Conservation (phyloP, 306 rosid species). For the Vigna nakashimae region DNA sequence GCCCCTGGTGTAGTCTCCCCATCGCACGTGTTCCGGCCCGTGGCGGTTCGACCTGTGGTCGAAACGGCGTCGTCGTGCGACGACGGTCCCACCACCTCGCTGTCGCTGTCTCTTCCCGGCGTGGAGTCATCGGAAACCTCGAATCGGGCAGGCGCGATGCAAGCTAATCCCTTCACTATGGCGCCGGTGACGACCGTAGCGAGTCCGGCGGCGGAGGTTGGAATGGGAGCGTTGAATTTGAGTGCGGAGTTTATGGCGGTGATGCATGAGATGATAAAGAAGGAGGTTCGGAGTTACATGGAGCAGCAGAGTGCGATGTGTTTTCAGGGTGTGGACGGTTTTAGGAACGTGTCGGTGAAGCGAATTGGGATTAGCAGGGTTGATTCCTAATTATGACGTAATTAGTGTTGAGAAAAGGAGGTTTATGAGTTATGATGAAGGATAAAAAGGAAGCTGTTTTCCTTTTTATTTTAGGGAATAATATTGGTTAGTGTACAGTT, state of each 20-base stretch:
- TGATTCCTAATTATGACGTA: conserved; percentile 42
- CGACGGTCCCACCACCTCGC: conserved; percentile 66
- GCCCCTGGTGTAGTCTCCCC: conserved; percentile 49
- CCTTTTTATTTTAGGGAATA: conserved; percentile 56
- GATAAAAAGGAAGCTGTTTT: conserved; percentile 14
- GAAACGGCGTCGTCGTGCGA: conserved; percentile 57
- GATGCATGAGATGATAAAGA: conserved; percentile 93
- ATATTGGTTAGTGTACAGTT: conserved; percentile 73
- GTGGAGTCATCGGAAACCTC: conserved; percentile 54
- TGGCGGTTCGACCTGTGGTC: conserved; percentile 57
- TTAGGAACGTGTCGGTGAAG: conserved; percentile 65
- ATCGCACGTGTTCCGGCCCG: conserved; percentile 62
- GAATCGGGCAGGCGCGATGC: conserved; percentile 2
- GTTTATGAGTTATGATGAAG: not conserved
- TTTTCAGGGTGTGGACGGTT: conserved; percentile 58
- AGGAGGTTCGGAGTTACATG: conserved; percentile 88
- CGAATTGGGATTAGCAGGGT: conserved; percentile 67
- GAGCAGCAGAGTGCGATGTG: conserved; percentile 61
- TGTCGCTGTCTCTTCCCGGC: conserved; percentile 83
- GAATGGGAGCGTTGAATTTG: conserved; percentile 54
- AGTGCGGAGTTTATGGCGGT: conserved; percentile 70
- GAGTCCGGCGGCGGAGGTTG: conserved; percentile 6
- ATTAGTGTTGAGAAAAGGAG: conserved; percentile 30
- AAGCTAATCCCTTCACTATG: conserved; percentile 24
- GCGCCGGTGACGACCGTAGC: not conserved